Base-by-base conservation (phyloP, 2,329 filamentous ascomycete genomes). In the Epichloe gansuensis region DNA sequence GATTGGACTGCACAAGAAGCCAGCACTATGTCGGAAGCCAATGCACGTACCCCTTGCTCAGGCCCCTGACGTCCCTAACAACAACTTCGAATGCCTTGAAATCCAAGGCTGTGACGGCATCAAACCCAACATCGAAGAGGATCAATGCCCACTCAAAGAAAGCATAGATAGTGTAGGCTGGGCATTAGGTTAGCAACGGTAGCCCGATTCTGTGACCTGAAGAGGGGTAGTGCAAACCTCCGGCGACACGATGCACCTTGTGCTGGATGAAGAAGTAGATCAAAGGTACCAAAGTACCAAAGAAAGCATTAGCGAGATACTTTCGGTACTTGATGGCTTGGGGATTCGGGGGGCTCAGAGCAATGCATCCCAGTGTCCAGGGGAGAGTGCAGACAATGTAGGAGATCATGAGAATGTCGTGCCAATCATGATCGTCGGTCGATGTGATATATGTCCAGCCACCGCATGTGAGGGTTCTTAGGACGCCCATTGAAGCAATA, bases 381-480 rank as follows among this genome's bases (percentile, higher is more conserved):
- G 93, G 93, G 51, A 98, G 75, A 3, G 93, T 97, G 36, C 89
- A 86, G 45, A 98, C 84, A 52, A 98, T 76, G 68, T 98, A 98
- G 13, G 89, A 94, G 60, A 98, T 96, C 93, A 98, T 98, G 67
- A 98, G 91, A 56, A 97, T 91, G 64, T 98, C 93, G 67, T 98
- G 93, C 90, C 89, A 97, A 69, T 95, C 83, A 68, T 98, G 93
- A 66, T 97, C 89, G 66, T 98, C 93, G 43, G 93, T 98, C 56
- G 93, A 97, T 27, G 93, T 98, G 55, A 98, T 83, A 68, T 97
- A 98, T 50, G 93, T 96, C 91, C 93, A 98, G 54, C 93, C 93
- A 60, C 91, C 93, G 64, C 93, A 98, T 4, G 89, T 95, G 53
- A 97, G 71, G 9, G 91, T 96, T 61, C 93, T 82, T 63, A 97